Evolutionary conservation across 495 filamentous ascomycete genomes (phyloP).

Genomic region (Daldinia caldariorum): DNA sequence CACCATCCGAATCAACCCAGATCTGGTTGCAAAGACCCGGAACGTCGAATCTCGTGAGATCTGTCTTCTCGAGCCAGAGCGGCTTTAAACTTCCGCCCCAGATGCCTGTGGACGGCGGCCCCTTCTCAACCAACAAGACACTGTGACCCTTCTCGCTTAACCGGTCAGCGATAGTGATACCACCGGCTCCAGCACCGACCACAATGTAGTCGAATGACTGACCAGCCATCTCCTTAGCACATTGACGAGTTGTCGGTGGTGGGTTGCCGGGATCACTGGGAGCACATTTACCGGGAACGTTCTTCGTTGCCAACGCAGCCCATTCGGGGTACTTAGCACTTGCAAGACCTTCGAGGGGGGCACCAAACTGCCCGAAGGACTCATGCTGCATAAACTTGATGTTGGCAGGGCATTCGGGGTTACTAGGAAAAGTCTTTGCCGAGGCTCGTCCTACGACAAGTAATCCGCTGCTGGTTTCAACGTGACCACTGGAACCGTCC

Average conservation of each 20-base stretch:
- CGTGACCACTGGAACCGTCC: slow-evolving; percentile 55
- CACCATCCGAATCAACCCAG: slow-evolving; percentile 69
- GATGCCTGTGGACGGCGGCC: slow-evolving; percentile 67
- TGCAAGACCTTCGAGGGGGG: slow-evolving; percentile 53
- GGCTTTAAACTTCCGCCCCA: slow-evolving; percentile 69
- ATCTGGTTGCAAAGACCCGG: slow-evolving; percentile 80
- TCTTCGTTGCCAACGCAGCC: slow-evolving; percentile 55
- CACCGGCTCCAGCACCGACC: slow-evolving; percentile 72
- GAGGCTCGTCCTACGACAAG: slow-evolving; percentile 59
- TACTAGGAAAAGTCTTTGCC: slow-evolving; percentile 46
- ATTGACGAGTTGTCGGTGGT: slow-evolving; percentile 40
- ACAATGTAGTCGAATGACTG: slow-evolving; percentile 73
- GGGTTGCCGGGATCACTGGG: slow-evolving; percentile 18
- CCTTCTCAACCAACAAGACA: slow-evolving; percentile 82
- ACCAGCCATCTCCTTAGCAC: slow-evolving; percentile 51
- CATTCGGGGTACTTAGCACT: slow-evolving; percentile 61
- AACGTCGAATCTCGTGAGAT: slow-evolving; percentile 79
- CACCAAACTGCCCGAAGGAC: slow-evolving; percentile 56
- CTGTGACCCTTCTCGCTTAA: slow-evolving; percentile 81
- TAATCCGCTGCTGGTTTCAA: slow-evolving; percentile 48
- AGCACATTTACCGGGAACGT: slow-evolving; percentile 53
- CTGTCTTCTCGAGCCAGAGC: slow-evolving; percentile 71
- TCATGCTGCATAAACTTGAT: slow-evolving; percentile 55
- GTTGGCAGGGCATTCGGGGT: slow-evolving; percentile 49
- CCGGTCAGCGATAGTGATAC: slow-evolving; percentile 71